Percentiles rank a stretch among this genome's conserved stretches.
phyloP scores from a whole-genome alignment of 2,329 filamentous ascomycete species.

The Colletotrichum euphorbiae region DNA sequence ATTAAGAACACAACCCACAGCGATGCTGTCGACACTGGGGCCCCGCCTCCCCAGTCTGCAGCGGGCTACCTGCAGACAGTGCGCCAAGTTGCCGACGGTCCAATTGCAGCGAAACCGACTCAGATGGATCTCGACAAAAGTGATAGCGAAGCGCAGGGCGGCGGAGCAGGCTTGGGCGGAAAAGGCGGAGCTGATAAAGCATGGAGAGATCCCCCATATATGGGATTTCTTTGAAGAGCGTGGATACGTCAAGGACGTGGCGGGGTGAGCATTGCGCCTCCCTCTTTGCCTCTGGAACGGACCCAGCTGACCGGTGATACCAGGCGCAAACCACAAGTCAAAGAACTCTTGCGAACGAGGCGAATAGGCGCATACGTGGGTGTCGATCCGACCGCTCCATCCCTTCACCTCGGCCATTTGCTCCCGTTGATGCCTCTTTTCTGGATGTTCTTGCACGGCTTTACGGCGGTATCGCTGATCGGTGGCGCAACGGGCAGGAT shows the following conservation, averaged over 20 bases:
- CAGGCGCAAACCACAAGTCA: constrained; percentile 64
- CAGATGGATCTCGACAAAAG: constrained; percentile 56
- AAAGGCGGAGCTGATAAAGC: constrained; percentile 59
- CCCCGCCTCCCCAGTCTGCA: constrained; percentile 30
- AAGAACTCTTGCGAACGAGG: constrained; percentile 72
- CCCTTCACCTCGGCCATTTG: constrained; percentile 83
- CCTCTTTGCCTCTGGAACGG: not conserved
- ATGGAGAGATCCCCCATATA: constrained; percentile 64
- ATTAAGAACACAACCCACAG: not conserved
- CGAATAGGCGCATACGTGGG: constrained; percentile 82
- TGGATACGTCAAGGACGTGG: constrained; percentile 79
- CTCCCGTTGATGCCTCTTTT: constrained; percentile 86
- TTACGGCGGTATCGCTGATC: constrained; percentile 73
- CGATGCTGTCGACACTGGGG: constrained; percentile 36
- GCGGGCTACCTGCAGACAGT: constrained; percentile 34
- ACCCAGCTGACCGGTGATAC: constrained; percentile 17
- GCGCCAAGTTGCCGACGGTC: constrained; percentile 23
- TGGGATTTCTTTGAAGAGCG: constrained; percentile 77
- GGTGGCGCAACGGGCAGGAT: constrained; percentile 82
- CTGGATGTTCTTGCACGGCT: constrained; percentile 85
- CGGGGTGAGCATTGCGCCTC: constrained; percentile 65
- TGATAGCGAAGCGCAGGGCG: constrained; percentile 55
- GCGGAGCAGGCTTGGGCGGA: constrained; percentile 61
- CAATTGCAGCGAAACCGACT: constrained; percentile 42
- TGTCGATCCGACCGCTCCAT: constrained; percentile 83